Base-by-base conservation (phyloP, 1,139 yeast species). In the Diutina scorzettiae region DNA sequence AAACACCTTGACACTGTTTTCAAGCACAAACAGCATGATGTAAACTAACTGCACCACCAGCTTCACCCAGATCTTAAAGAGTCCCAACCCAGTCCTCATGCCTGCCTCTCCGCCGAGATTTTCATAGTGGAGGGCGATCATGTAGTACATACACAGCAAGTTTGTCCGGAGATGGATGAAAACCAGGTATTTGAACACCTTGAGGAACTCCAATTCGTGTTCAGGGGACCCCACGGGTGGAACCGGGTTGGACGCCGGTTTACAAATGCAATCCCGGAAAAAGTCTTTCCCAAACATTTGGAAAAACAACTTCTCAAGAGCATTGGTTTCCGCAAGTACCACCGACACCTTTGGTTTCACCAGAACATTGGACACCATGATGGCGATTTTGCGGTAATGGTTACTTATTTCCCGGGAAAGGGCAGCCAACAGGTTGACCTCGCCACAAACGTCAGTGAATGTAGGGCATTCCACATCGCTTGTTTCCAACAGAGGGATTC, bases 1-100 rank as follows among this genome's bases (percentile, higher is more conserved):
- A 53, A 69, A 69, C 23, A 67, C 52, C 46, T 64, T 66, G 7
- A 63, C 71, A 14, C 69, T 62, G 47, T 67, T 64, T 44, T 69
- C 74, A 43, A 68, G 57, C 5, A 62, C 71, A 50, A 63, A 66
- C 5, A 71, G 62, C 66, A 68, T 67, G 36, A 69, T 66, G 49
- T 65, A 69, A 17, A 67, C 67, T 47, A 68, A 55, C 48, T 68
- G 73, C 14, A 67, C 63, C 41, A 67, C 72, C 49, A 67, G 59
- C 45, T 65, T 64, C 43, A 64, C 59, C 49, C 64, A 67, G 21
- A 68, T 66, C 46, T 68, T 69, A 51, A 66, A 69, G 11, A 69
- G 53, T 46, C 67, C 73, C 18, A 66, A 62, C 2, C 71, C 73
- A 0, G 73, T 66, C 42, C 55, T 58, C 24, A 45, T 43, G 2